Evolutionary conservation across 1,284 basidiomycete genomes (phyloP), one percentile per base, ranked within the genome.

Genomic region (Ustilago vetiveriae): DNA sequence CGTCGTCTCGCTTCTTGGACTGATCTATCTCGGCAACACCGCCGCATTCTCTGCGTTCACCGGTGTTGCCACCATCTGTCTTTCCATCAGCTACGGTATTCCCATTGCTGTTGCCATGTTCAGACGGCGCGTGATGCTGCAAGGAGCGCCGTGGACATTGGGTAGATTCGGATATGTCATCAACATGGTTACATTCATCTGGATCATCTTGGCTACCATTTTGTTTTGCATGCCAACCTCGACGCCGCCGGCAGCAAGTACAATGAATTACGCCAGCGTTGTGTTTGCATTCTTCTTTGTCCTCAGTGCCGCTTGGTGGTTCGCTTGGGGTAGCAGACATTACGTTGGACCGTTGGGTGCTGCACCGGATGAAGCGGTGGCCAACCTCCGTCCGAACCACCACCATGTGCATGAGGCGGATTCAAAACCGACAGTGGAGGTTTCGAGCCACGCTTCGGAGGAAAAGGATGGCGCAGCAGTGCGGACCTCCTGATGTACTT

Each of bases 141-240:
- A 59, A 16, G 73, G 74, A 21, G 84, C 84, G 1, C 73, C 82
- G 7, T 85, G 74, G 74, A 81, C 75, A n/a, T 70, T 84, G 23
- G 84, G 84, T 8, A 79, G 74, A 33, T 82, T 82, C 26, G 84
- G 84, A 0, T 82, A 74, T 27, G 48, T 54, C 22, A 63, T 60
- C 37, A 85, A 85, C 33, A 47, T 36, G 37, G 70, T 84, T 43
- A 83, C 83, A 3, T 79, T 84, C 24, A 60, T 79, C 3, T 85
- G 84, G 84, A 84, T 84, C 66, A 39, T 82, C 2, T 80, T 85
- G 51, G 82, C 83, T 39, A 83, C 84, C 33, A 75, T 84, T 45
- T 74, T 84, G 24, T 84, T 85, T 76, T 84, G 82, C 57, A 84
- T 84, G 82, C 84, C 84, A 2, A 84, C 82, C 2, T 82, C 83